Base-by-base conservation (phyloP, 2,329 filamentous ascomycete species). In the Malbranchea zuffiana region DNA sequence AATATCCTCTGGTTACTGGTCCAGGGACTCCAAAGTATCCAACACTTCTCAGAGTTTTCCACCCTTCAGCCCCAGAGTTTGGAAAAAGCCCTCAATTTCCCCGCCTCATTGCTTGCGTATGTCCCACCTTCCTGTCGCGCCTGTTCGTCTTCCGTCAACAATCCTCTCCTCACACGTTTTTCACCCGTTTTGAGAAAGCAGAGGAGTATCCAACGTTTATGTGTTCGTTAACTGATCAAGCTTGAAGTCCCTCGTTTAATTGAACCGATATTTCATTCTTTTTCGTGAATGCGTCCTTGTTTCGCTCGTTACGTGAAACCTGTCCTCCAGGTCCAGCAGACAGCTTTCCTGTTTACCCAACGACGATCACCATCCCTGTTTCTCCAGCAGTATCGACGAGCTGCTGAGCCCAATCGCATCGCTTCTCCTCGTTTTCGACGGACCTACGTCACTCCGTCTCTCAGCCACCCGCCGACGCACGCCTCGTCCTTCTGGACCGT, bases 401-500 rank as follows among this genome's bases (percentile, higher is more conserved):
- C 15, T 12, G 19, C 12, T 13, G 24, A 25, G 13, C 10, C 28
- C 6, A 20, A 18, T 21, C 3, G 21, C 19, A 11, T 21, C 29
- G n/a, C 17, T 29, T 39, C 36, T 24, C 23, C 19, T 11, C 12
- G 16, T 20, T 15, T 19, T 16, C 11, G 4, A 27, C n/a, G n/a
- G n/a, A 18, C 36, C 10, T n/a, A 7, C 31, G 3, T 21, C 30
- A n/a, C 30, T 28, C 36, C 24, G 12, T 17, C 18, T 28, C n/a
- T 5, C 24, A 17, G 23, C 12, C 7, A 11, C 23, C n/a, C n/a
- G 16, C 8, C 12, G 5, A 16, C 21, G 6, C 47, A 58, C 39
- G 54, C 57, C 31, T 59, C 58, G 5, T 59, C 56, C 34, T 47
- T 57, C 39, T 63, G 60, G 60, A 41, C 52, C 25, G 44, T 62